Evolutionary conservation across 2,329 filamentous ascomycete genomes (phyloP), one percentile per base, ranked within the genome.

Genomic region (Cladosporium sp.): DNA sequence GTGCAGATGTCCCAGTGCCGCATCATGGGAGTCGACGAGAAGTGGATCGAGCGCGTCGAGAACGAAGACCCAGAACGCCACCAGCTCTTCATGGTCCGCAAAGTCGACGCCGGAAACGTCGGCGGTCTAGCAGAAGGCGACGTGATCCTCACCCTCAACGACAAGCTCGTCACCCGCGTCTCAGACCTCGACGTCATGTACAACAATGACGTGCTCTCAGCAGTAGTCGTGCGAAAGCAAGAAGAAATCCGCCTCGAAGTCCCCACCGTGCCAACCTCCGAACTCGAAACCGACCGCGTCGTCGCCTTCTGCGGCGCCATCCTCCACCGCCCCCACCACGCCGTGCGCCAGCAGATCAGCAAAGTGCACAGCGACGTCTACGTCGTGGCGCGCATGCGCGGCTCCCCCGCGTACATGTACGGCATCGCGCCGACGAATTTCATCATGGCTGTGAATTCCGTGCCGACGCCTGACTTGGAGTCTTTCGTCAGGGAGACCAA

Each of bases 131-230:
- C 88, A 24, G 95, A 99, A 72, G 90, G 91, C 44, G 93, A 99
- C 65, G 86, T 99, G 47, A 84, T 99, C 52, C 79, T 99, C 53
- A 95, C 89, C 0, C 75, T 99, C 41, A 96, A 97, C 68, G 88
- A 81, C 60, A 88, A 92, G 64, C 84, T 97, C 56, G 92, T 97
- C 70, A 99, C 95, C 1, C 85, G 89, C 43, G 90, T 96, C 50
- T 87, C 86, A 0, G 90, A 99, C 69, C 80, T 99, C 38, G 93
- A 99, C 67, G 79, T 96, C 58, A 97, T 97, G 93, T 99, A 99
- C 72, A 85, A 87, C 60, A 83, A 95, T 64, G 85, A 92, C 53
- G 69, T 80, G 27, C 80, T 99, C 1, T 87, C 95, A 59, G 91
- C 90, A 2, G 79, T 91, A 51, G 86, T 99, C 57, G 84, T 99